Evolutionary conservation across 345 rosid genomes (phyloP).

Genomic region (Aquilaria malaccensis): DNA sequence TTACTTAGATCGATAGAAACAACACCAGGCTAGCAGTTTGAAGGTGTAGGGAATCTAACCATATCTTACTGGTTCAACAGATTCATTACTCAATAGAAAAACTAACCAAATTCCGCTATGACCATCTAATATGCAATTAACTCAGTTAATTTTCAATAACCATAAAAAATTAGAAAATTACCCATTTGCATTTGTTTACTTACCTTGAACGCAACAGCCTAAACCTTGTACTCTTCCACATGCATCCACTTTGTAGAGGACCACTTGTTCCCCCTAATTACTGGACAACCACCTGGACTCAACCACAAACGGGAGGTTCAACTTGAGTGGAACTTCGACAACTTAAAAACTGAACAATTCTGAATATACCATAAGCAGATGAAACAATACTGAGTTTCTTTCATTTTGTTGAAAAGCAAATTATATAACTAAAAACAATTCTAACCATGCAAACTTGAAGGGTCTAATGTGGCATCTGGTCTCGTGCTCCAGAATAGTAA

Average conservation of each 20-base stretch:
- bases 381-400: background rate
- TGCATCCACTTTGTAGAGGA: slow-evolving; percentile 95
- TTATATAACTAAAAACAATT: slow-evolving; percentile 2
- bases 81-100: too few relatives aligned
- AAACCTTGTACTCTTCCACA: slow-evolving; percentile 53
- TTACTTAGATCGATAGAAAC: too few relatives aligned
- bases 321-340: too few relatives aligned
- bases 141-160: too few relatives aligned
- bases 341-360: too few relatives aligned
- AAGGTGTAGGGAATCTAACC: too few relatives aligned
- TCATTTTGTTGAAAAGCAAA: background rate
- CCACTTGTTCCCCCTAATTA: slow-evolving; percentile 90
- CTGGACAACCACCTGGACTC: slow-evolving; percentile 78
- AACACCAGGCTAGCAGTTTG: too few relatives aligned
- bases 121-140: too few relatives aligned
- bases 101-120: too few relatives aligned
- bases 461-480: slow-evolving; percentile 82
- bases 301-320: background rate
- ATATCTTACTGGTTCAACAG: too few relatives aligned
- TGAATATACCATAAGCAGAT: background rate
- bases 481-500: slow-evolving; percentile 91
- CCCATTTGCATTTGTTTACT: too few relatives aligned
- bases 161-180: too few relatives aligned
- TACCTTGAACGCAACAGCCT: slow-evolving; percentile 16
- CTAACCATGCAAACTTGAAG: slow-evolving; percentile 87